phyloP scores from a whole-genome alignment of 805 yeast genomes.

The Kazachstania viticola region DNA sequence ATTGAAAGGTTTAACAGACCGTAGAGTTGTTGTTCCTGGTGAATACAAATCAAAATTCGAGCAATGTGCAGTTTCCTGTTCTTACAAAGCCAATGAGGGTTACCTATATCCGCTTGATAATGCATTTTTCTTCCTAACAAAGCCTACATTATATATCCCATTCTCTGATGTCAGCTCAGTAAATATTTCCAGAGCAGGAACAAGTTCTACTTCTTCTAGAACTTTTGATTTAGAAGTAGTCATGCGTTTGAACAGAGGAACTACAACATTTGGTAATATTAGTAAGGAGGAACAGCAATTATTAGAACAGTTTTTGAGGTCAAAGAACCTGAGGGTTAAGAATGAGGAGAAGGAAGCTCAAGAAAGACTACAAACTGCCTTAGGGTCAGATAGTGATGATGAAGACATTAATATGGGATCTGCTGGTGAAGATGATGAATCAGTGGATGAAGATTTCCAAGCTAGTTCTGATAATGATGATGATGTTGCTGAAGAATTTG shows the following conservation, averaged over 20 bases:
- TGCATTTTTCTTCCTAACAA: constrained; percentile 81
- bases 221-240: constrained; percentile 86
- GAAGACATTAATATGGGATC: constrained; percentile 43
- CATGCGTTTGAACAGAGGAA: constrained; percentile 50
- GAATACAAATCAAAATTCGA: constrained; percentile 62
- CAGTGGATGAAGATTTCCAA: constrained; percentile 78
- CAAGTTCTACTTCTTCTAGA: constrained; percentile 61
- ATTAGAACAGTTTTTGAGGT: constrained; percentile 63
- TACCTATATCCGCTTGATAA: constrained; percentile 86
- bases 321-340: constrained; percentile 68
- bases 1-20: constrained; percentile 80
- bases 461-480: constrained; percentile 32
- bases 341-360: constrained; percentile 87
- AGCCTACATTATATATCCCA: constrained; percentile 88
- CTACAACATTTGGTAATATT: constrained; percentile 80
- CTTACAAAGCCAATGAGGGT: constrained; percentile 92
- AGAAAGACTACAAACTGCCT: constrained; percentile 63
- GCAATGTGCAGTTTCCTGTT: constrained; percentile 82
- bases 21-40: constrained; percentile 78
- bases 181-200: constrained; percentile 81
- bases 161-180: constrained; percentile 67
- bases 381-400: constrained; percentile 45
- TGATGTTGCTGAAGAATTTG: constrained; percentile 78
- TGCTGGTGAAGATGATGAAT: constrained; percentile 77
- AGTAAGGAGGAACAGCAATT: constrained; percentile 79